Evolutionary conservation across 2,329 filamentous ascomycete genomes (phyloP).

Genomic region (Aspergillus intermedius): DNA sequence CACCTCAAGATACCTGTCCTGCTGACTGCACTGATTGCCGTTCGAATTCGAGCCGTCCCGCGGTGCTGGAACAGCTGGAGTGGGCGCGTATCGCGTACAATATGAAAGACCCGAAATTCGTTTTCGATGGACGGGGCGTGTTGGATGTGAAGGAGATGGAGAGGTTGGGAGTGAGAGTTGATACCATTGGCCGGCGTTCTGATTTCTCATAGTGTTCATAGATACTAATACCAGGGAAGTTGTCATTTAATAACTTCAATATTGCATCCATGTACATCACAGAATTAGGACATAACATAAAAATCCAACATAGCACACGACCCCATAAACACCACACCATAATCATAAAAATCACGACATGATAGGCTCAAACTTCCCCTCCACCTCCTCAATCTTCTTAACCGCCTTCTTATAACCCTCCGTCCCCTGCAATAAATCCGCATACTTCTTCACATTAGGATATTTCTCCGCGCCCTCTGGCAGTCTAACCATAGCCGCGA

Average conservation of each 20-base stretch:
- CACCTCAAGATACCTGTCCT: conserved; percentile 18
- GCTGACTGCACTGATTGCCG: conserved; percentile 22
- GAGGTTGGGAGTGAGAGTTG: conserved; percentile 30
- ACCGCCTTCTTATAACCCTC: conserved; percentile 36
- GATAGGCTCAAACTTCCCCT: conserved; percentile 30
- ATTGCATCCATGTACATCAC: too few species aligned
- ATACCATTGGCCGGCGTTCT: conserved; percentile 23
- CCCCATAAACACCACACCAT: neutral
- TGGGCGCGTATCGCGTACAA: conserved; percentile 41
- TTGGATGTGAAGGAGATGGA: conserved; percentile 30
- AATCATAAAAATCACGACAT: conserved; percentile 11
- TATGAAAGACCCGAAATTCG: conserved; percentile 43
- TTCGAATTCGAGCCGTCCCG: conserved; percentile 10
- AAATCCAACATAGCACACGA: neutral
- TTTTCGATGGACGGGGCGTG: conserved; percentile 44
- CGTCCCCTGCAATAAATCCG: conserved; percentile 28
- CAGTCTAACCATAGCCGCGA: conserved; percentile 27
- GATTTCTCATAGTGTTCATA: too few species aligned
- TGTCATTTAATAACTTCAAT: too few species aligned
- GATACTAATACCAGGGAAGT: too few species aligned
- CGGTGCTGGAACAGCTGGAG: conserved; percentile 31
- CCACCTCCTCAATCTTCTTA: conserved; percentile 36
- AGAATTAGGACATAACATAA: too few species aligned
- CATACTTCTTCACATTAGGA: conserved; percentile 33
- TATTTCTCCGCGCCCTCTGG: conserved; percentile 31